Base-by-base conservation (phyloP, 108 stramenopile species). In the Fragilaria radians region DNA sequence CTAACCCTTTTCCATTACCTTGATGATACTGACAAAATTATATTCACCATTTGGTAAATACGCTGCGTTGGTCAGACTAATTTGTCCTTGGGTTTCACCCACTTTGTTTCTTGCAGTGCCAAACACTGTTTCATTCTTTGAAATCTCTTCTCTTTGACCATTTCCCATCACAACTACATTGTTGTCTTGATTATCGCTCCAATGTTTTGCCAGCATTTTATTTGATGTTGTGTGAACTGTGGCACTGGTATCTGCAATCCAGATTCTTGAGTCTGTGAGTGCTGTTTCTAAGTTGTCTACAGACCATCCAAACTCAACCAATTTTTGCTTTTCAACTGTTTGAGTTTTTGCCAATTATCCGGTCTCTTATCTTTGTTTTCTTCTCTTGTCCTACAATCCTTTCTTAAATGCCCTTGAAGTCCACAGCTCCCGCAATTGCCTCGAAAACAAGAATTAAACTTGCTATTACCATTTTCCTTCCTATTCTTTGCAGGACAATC, bases 1-100 rank as follows among this genome's bases (percentile, higher is more conserved):
- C 70, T 66, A 77, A 19, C 76, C 76, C 21, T 57, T n/a, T n/a
- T n/a, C n/a, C n/a, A n/a, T n/a, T n/a, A n/a, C n/a, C n/a, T n/a
- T n/a, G n/a, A n/a, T n/a, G n/a, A n/a, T n/a, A n/a, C n/a, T n/a
- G n/a, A n/a, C n/a, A 30, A 4, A 14, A 49, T 27, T 52, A 26
- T 36, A 55, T 47, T 34, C 51, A 52, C 22, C 61, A n/a, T n/a
- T n/a, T 55, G 1, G 60, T 21, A 48, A 57, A 59, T 36, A 67
- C 53, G 19, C 21, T 5, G 27, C 5, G 27, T 54, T 32, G 3
- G 4, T 54, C 53, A 54, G 22, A n/a, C 27, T 54, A 21, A 25
- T 25, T 32, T 54, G 22, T 23, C n/a, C 24, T 25, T 25, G n/a
- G 3, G 28, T 19, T 1, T 5, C 3, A 19, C 53, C 53, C 31